phyloP scores from a whole-genome alignment of 2,329 filamentous ascomycete species.

The Trichoderma simmonsii region DNA sequence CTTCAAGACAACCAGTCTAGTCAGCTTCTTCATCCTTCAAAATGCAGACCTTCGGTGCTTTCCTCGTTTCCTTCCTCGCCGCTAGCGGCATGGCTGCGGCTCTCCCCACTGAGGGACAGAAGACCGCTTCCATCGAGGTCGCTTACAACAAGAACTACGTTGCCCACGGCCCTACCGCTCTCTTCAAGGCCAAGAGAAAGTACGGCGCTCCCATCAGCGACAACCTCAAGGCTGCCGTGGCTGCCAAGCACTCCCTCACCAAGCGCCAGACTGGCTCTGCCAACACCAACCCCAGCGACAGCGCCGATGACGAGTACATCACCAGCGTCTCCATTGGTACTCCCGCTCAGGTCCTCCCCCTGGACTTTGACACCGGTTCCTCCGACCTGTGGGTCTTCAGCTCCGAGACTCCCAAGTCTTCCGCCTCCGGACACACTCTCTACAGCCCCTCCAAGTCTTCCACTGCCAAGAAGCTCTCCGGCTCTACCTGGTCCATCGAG shows the following conservation, averaged over 20 bases:
- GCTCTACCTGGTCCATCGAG: conserved; percentile 40
- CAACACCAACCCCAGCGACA: conserved; percentile 5
- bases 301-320: conserved; percentile 21
- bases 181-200: conserved; percentile 23
- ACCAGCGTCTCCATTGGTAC: conserved; percentile 23
- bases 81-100: conserved; percentile 21
- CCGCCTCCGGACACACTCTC: conserved; percentile 39
- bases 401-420: conserved; percentile 37
- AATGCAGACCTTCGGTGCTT: conserved; percentile 24
- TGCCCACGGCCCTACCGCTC: conserved; percentile 18
- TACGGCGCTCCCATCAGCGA: conserved; percentile 18
- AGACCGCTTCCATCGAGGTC: conserved; percentile 17
- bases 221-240: conserved; percentile 14
- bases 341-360: conserved; percentile 21
- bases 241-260: neutral
- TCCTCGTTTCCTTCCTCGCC: conserved; percentile 23
- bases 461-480: conserved; percentile 36
- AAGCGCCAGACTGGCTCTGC: conserved; percentile 22
- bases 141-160: conserved; percentile 17
- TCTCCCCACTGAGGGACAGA: conserved; percentile 14
- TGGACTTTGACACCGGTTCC: conserved; percentile 27
- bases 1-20: conserved; percentile 10
- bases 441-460: conserved; percentile 40
- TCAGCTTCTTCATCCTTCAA: neutral
- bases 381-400: conserved; percentile 38